phyloP scores from a whole-genome alignment of 164 flowering plant species.

The Protea cynaroides region DNA sequence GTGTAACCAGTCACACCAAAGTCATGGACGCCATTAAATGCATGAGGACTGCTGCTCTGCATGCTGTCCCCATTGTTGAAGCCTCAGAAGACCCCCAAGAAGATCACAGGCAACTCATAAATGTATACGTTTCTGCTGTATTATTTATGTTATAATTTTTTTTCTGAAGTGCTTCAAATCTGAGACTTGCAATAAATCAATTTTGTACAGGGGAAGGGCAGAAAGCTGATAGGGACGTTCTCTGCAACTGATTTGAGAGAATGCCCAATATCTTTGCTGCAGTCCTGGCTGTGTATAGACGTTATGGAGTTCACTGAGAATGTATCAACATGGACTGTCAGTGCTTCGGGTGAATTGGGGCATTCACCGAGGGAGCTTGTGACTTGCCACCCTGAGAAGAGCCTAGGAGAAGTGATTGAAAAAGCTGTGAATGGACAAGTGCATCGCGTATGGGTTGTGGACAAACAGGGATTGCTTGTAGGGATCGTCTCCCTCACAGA shows the following conservation, averaged over 20 bases:
- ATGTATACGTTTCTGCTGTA: slow-evolving; percentile 33
- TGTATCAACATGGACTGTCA: slow-evolving; percentile 6
- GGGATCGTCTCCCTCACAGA: slow-evolving; percentile 66
- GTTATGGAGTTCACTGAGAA: slow-evolving; percentile 5
- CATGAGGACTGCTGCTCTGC: slow-evolving; percentile 34
- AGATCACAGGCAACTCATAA: slow-evolving; percentile 42
- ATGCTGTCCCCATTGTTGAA: slow-evolving; percentile 68
- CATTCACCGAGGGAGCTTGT: slow-evolving; percentile 8
- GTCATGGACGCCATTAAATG: neutral
- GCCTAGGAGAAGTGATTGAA: slow-evolving; percentile 45
- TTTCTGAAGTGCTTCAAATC: neutral
- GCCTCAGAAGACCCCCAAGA: slow-evolving; percentile 25
- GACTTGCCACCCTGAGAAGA: slow-evolving; percentile 1
- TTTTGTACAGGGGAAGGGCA: neutral
- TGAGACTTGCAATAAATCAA: neutral
- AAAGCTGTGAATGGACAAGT: slow-evolving; percentile 49
- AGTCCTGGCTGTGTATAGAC: slow-evolving; percentile 27
- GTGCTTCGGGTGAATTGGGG: neutral
- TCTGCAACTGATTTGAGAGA: slow-evolving; percentile 76
- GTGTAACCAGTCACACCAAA: slow-evolving; percentile 1
- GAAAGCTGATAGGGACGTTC: slow-evolving; percentile 50
- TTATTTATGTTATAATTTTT: neutral
- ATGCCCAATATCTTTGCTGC: slow-evolving; percentile 12
- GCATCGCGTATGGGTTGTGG: slow-evolving; percentile 70
- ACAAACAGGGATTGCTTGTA: slow-evolving; percentile 31